Percentiles rank a stretch among this genome's conserved stretches.
Conservation (phyloP, 179 eudicot genomes). For the Silene noctiflora region DNA sequence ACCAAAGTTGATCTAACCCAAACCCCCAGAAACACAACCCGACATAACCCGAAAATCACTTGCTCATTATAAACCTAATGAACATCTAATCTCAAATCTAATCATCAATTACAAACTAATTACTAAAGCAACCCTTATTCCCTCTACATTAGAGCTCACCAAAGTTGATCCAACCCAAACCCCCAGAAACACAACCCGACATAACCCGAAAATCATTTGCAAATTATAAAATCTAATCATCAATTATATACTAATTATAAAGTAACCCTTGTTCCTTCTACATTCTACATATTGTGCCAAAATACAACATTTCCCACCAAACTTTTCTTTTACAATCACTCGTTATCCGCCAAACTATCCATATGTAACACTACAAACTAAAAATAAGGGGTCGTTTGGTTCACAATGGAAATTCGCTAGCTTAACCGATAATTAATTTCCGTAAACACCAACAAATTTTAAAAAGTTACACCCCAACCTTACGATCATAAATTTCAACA, state of each 20-base stretch:
- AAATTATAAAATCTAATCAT: not conserved
- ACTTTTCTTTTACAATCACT: too few relatives aligned
- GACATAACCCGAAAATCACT: too few relatives aligned
- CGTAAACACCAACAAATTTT: not conserved
- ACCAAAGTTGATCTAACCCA: not conserved
- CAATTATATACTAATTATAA: not conserved
- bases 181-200: not conserved
- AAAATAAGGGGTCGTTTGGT: too few relatives aligned
- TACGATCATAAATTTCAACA: not conserved
- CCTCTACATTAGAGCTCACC: not conserved
- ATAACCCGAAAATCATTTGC: not conserved
- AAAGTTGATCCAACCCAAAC: not conserved
- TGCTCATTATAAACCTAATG: not conserved
- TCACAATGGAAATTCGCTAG: too few relatives aligned
- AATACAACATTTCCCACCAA: too few relatives aligned
- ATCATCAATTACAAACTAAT: not conserved
- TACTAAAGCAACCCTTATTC: too few relatives aligned
- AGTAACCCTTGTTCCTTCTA: not conserved
- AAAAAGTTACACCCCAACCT: too few relatives aligned
- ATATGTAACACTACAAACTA: too few relatives aligned
- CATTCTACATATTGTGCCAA: not conserved
- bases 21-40: too few relatives aligned
- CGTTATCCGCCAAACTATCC: too few relatives aligned
- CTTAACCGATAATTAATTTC: not conserved
- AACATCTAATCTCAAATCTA: not conserved